A percentile compares a stretch with the other conserved stretches of the same genome.
Conservation (phyloP, 345 rosid genomes). For the Lepidium didymum region DNA sequence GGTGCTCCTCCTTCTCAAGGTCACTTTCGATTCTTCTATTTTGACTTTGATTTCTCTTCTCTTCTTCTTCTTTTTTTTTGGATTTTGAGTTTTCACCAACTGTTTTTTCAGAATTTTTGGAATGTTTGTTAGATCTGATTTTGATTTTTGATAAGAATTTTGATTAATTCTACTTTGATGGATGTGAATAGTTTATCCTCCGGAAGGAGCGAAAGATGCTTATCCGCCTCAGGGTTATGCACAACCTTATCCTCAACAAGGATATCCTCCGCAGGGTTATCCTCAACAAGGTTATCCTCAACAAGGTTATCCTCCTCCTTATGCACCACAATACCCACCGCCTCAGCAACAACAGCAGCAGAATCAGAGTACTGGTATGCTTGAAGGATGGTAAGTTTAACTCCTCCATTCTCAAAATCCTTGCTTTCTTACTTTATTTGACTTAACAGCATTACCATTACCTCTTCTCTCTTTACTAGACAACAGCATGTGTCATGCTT, state of each 20-base stretch:
- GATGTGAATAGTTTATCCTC: conserved; percentile 28
- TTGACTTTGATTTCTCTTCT: too few relatives aligned
- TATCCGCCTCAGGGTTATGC: conserved; percentile 73
- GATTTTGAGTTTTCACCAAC: too few relatives aligned
- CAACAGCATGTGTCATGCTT: too few relatives aligned
- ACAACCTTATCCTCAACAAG: conserved; percentile 42
- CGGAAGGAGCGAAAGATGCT: conserved; percentile 63
- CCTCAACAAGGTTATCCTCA: conserved; percentile 27
- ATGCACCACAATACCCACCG: conserved; percentile 59
- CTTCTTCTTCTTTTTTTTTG: neutral
- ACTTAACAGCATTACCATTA: too few relatives aligned
- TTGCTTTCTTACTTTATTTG: too few relatives aligned
- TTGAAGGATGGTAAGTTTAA: conserved; percentile 68
- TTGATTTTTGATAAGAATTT: neutral
- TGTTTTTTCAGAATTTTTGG: too few relatives aligned
- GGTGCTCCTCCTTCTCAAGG: too few relatives aligned
- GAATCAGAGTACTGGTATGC: conserved; percentile 25
- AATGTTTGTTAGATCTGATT: neutral
- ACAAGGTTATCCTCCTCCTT: conserved; percentile 41
- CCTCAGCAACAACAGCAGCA: conserved; percentile 47
- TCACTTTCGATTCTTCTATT: too few relatives aligned
- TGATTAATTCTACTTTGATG: too few relatives aligned
- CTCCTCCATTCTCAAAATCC: too few relatives aligned
- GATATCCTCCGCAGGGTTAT: neutral
- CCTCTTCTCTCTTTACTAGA: too few relatives aligned